Base-by-base conservation (phyloP, 306 rosid species). In the Pterocarpus santalinus region DNA sequence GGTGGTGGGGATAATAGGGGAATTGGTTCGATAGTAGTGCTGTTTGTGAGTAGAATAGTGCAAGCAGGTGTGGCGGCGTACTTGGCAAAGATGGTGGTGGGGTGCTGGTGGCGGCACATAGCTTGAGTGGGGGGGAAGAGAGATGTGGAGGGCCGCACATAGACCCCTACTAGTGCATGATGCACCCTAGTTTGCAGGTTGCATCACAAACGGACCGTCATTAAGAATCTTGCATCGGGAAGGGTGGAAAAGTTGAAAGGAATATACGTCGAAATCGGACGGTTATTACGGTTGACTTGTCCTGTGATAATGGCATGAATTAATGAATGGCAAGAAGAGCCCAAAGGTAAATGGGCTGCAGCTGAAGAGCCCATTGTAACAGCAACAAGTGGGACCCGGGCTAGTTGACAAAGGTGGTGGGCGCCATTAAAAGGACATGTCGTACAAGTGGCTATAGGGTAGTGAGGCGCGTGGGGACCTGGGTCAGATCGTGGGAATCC, bases 401-500 rank as follows among this genome's bases (percentile, higher is more conserved):
- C 80, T 77, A 66, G 56, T 52, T 81, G 83, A 73, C 83, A 81
- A 74, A 3, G 0, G 6, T 4, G 6, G 82, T 78, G 90, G 88
- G 67, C 67, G 86, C 80, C 83, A 51, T 52, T 3, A 8, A 39
- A 32, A 34, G 62, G 76, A 76, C 68, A 32, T 51, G 52, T 65
- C 49, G 47, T 61, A 81, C 72, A 67, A 39, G 82, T 73, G 82
- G 77, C 39, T 77, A 72, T 33, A 61, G 72, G 63, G 6, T 44
- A 38, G 72, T 62, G 65, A 58, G 79, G 73, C 53, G 8, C 16
- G 80, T 78, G 62, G 83, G 62, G 47, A 72, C 69, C 82, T 56
- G 52, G 64, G 47, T 43, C 68, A 5, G 28, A 43, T 43, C 9
- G 9, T 0, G 12, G 13, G 8, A 35, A 38, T 60, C 7, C 6